Evolutionary conservation across 2,329 filamentous ascomycete genomes (phyloP).

Genomic region (Pseudogymnoascus sp.): DNA sequence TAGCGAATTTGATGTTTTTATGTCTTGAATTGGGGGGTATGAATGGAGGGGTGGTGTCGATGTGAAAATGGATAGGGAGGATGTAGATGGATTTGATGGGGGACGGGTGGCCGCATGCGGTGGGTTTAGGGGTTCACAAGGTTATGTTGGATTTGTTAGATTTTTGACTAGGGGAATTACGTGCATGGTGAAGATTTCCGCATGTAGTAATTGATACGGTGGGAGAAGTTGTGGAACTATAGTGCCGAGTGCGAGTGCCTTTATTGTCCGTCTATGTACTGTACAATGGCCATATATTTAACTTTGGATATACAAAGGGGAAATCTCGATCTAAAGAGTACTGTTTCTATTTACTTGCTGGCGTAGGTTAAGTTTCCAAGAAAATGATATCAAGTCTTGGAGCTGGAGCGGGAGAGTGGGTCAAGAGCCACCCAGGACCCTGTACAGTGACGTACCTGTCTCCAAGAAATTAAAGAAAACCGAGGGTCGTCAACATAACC

Average conservation of each 20-base stretch:
- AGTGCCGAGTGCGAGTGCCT: not conserved
- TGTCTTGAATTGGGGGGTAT: not conserved
- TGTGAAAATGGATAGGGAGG: not conserved
- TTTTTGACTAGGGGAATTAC: not conserved
- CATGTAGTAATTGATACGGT: not conserved
- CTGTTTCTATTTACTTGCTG: not conserved
- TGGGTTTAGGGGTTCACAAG: not conserved
- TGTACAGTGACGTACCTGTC: slow-evolving; percentile 1
- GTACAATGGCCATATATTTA: not conserved
- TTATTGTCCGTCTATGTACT: not conserved
- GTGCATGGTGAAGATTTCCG: not conserved
- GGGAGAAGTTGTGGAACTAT: not conserved
- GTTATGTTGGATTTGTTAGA: not conserved
- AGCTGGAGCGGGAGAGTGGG: not conserved
- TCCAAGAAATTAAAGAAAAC: slow-evolving; percentile 1
- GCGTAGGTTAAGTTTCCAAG: not conserved
- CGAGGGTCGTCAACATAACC: not conserved
- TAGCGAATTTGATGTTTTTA: slow-evolving; percentile 6
- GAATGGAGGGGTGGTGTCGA: not conserved
- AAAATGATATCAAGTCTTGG: not conserved
- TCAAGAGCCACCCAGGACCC: not conserved
- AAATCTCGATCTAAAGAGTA: not conserved
- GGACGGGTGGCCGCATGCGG: not conserved
- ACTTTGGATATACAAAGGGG: not conserved
- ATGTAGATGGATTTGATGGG: not conserved